These are phyloP conservation scores for Furcasterigmium sp. DNA, from an alignment of 2,329 filamentous ascomycete species.

Conservation along the genomic window DNA sequence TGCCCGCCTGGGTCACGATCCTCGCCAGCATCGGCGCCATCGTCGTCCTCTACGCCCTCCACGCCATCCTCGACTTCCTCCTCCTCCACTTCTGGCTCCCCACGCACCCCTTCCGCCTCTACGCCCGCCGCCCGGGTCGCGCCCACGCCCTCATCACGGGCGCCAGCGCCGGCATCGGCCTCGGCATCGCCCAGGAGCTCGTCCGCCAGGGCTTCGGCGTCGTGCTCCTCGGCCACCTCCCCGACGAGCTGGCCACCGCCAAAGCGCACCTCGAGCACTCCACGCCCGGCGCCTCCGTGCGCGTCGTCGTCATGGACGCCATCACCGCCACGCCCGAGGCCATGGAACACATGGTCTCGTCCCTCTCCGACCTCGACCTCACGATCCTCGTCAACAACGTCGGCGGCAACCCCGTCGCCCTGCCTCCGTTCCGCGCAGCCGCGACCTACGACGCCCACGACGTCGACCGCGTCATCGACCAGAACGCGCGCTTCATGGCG, in stretches of 20 bases:
- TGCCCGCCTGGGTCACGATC: too few species aligned
- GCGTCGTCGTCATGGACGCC: conserved; percentile 22
- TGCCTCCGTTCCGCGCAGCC: conserved; percentile 19
- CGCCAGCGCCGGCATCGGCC: conserved; percentile 25
- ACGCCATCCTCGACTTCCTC: conserved; percentile 11
- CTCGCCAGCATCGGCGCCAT: conserved; percentile 15
- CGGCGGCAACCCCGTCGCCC: conserved; percentile 15
- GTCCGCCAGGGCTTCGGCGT: conserved; percentile 26
- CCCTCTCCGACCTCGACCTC: conserved; percentile 17
- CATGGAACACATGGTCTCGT: conserved; percentile 16
- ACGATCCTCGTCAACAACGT: conserved; percentile 28
- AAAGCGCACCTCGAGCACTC: conserved; percentile 15
- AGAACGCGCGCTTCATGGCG: conserved; percentile 28
- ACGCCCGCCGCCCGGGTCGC: conserved; percentile 15
- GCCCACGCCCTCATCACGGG: conserved; percentile 27
- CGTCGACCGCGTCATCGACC: conserved; percentile 21
- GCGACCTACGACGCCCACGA: conserved; percentile 19
- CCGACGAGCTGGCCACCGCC: conserved; percentile 20
- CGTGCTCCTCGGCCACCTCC: conserved; percentile 23
- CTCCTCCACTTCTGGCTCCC: conserved; percentile 14
- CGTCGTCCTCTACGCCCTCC: conserved; percentile 9
- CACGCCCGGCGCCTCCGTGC: conserved; percentile 17
- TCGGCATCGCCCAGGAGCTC: conserved; percentile 25
- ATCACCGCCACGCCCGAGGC: conserved; percentile 19
- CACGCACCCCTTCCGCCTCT: conserved; percentile 14